phyloP scores from a whole-genome alignment of 768 basidiomycete genomes.

The Dacryopinax spathularia region DNA sequence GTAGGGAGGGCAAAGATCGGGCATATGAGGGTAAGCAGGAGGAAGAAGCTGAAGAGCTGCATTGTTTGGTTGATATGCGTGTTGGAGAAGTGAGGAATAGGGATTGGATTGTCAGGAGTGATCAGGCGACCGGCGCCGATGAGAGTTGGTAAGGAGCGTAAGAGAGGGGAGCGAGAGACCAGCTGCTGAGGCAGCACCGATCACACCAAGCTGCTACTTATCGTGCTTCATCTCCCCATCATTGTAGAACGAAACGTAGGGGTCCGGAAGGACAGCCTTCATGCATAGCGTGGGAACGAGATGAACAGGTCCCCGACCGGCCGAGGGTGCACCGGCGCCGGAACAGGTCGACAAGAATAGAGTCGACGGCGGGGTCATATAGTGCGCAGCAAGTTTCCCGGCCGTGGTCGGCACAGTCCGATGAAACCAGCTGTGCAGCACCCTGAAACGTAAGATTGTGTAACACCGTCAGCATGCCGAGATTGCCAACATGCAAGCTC shows the following conservation, averaged over 20 bases:
- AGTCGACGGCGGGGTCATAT: too few species aligned
- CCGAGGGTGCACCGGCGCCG: too few species aligned
- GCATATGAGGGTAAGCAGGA: constrained; percentile 57
- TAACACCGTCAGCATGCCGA: too few species aligned
- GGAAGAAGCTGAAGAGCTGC: constrained; percentile 45
- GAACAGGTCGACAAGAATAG: too few species aligned
- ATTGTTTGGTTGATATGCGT: constrained; percentile 8
- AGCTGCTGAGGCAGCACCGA: background rate
- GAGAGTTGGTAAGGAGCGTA: constrained; percentile 1
- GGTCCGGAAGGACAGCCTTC: too few species aligned
- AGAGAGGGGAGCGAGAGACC: constrained; percentile 2
- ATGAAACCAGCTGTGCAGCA: background rate
- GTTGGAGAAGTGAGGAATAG: background rate
- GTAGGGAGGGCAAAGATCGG: background rate
- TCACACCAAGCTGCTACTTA: background rate
- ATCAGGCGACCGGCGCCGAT: constrained; percentile 3
- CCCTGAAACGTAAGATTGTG: background rate
- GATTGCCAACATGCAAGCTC: too few species aligned
- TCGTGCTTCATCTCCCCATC: background rate
- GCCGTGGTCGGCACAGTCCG: too few species aligned
- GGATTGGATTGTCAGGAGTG: background rate
- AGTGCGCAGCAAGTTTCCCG: too few species aligned
- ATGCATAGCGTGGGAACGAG: too few species aligned
- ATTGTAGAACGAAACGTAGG: background rate
- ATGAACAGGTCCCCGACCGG: too few species aligned